Percentiles rank a stretch among this genome's conserved stretches.
Evolutionary conservation across 495 filamentous ascomycete species (phyloP).

Genomic region (Penicillium simplicissimum): DNA sequence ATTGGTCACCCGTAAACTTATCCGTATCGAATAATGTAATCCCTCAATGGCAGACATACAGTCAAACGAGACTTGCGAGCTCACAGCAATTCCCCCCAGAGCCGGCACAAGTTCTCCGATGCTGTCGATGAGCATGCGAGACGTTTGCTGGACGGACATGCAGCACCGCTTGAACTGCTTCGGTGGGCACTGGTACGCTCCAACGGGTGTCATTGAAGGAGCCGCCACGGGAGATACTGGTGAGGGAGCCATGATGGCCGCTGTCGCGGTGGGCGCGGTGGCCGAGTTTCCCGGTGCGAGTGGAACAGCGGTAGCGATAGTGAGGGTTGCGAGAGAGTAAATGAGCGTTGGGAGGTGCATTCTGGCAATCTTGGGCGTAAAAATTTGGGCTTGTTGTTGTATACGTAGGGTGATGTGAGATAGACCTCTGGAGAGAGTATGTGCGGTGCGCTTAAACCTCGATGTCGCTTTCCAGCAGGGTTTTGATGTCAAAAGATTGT

Average conservation of each 20-base stretch:
- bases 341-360: constrained; percentile 19
- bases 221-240: not conserved
- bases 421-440: not conserved
- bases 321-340: constrained; percentile 9
- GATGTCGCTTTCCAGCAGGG: not conserved
- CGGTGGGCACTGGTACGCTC: constrained; percentile 25
- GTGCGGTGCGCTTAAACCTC: not conserved
- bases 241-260: constrained; percentile 3
- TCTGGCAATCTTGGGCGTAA: not conserved
- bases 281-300: constrained; percentile 4
- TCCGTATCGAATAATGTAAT: no score
- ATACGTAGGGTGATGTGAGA: not conserved
- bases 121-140: constrained; percentile 19
- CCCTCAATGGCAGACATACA: constrained; percentile 28
- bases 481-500: not conserved
- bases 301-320: constrained; percentile 16
- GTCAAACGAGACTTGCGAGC: constrained; percentile 29
- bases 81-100: constrained; percentile 24
- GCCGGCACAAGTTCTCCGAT: constrained; percentile 32
- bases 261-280: constrained; percentile 9
- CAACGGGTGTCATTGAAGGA: constrained; percentile 10
- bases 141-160: constrained; percentile 22
- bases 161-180: constrained; percentile 37
- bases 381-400: not conserved
- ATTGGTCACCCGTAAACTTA: not conserved